phyloP scores from a whole-genome alignment of 2,329 filamentous ascomycete species.

The Arthrobotrys entomopaga region DNA sequence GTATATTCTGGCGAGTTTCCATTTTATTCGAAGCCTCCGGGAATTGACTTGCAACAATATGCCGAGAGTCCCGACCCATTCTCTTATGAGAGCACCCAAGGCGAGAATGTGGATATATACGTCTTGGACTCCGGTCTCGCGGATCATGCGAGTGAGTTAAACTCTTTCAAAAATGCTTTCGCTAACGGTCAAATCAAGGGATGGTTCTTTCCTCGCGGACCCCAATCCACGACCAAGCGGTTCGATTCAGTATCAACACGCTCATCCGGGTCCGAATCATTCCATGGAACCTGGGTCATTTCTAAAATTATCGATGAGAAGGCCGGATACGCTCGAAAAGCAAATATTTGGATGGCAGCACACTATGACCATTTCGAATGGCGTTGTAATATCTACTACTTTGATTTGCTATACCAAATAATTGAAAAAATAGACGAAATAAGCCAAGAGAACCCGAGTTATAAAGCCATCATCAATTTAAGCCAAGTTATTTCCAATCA shows the following conservation, averaged over 20 bases:
- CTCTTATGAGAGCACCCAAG: constrained; percentile 17
- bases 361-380: background rate
- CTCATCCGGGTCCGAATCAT: background rate
- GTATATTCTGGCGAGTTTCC: too few relatives aligned
- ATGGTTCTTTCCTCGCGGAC: constrained; percentile 1
- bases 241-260: too few relatives aligned
- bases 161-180: constrained; percentile 2
- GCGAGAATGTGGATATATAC: constrained; percentile 15
- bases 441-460: constrained; percentile 6
- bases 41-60: too few relatives aligned
- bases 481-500: background rate
- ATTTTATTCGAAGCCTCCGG: background rate
- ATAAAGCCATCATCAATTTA: constrained; percentile 17
- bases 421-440: constrained; percentile 8
- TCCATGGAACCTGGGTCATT: constrained; percentile 18
- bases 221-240: too few relatives aligned
- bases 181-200: constrained; percentile 17
- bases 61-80: background rate
- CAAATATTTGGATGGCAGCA: constrained; percentile 11
- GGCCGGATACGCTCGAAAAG: constrained; percentile 12
- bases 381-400: too few relatives aligned
- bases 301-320: constrained; percentile 20
- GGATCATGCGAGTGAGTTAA: background rate
- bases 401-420: constrained; percentile 16
- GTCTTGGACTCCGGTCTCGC: constrained; percentile 15